A percentile compares a stretch with the other conserved stretches of the same genome.
Conservation (phyloP, 768 basidiomycete species). For the Mycena latifolia region DNA sequence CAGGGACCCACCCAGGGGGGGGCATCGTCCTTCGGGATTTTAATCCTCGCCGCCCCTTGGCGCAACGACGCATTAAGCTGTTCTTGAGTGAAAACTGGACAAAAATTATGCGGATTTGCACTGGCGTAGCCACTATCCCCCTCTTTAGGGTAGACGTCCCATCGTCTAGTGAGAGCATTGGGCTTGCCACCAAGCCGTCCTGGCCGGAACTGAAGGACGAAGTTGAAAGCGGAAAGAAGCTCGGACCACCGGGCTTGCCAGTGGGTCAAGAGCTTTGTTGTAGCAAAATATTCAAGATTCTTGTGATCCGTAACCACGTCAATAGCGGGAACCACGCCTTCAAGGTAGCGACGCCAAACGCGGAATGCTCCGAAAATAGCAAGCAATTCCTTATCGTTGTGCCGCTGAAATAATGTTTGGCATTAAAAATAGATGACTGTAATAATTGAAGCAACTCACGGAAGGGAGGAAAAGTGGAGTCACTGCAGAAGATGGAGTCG, state of each 20-base stretch:
- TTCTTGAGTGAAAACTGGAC: conserved; percentile 5
- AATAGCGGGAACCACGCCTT: conserved; percentile 28
- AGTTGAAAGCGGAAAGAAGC: conserved; percentile 40
- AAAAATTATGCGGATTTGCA: conserved; percentile 10
- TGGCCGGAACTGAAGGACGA: conserved; percentile 5
- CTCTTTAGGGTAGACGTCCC: too few relatives aligned
- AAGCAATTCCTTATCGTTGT: conserved; percentile 60
- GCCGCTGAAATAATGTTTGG: too few relatives aligned
- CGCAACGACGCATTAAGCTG: too few relatives aligned
- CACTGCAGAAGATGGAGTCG: too few relatives aligned
- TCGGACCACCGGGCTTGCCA: conserved; percentile 53
- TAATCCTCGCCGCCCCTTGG: too few relatives aligned
- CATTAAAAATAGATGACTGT: too few relatives aligned
- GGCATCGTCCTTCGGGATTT: too few relatives aligned
- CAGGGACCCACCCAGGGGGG: too few relatives aligned
- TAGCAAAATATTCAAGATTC: too few relatives aligned
- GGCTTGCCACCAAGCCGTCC: conserved; percentile 2
- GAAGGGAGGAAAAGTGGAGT: too few relatives aligned
- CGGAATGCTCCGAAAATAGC: conserved; percentile 50
- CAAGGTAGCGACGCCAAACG: background rate
- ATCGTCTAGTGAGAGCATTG: conserved; percentile 6
- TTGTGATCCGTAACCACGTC: conserved; percentile 45
- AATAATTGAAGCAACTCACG: too few relatives aligned
- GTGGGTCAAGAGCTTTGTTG: conserved; percentile 43
- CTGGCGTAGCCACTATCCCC: conserved; percentile 30